Evolutionary conservation across 495 filamentous ascomycete species (phyloP), one percentile per base, ranked within the genome.

Genomic region (Mytilinidion resinicola): DNA sequence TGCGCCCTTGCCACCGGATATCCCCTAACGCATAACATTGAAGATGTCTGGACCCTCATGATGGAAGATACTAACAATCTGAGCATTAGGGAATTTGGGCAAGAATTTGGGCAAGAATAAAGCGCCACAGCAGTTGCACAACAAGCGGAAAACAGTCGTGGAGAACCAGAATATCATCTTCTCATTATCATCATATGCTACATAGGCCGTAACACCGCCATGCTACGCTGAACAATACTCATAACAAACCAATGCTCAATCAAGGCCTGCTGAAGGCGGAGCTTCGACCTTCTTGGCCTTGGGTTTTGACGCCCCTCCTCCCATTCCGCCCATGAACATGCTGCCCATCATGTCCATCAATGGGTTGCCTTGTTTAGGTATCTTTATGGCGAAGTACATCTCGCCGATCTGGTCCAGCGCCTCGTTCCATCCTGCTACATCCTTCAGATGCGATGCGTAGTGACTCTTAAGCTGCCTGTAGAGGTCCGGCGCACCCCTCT

Each of bases 281-380:
- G 46, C 15, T 2, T 49, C 46, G 4, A 30, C 46, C 46, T 25
- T 49, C 14, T 25, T 19, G 2, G 19, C 8, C 46, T 33, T 49
- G 15, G 46, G 19, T 12, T 25, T 25, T n/a, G 21, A 25, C 17
- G 46, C 21, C 8, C 48, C 60, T 69, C 51, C 80, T 21, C 74
- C 74, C 7, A 82, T 83, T 51, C 90, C 90, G 7, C 90, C 90
- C 69, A 96, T 72, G 33, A 75, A 85, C 80, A 99, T 83, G 60
- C 82, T 88, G 3, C 91, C 88, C 91, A 97, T 95, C 90, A 99
- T 97, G 65, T 97, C 95, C 66, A 97, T 79, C 63, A 97, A 70
- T 8, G 90, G 91, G 68, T 96, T 96, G 42, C 85, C 85, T 73
- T 92, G 88, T 50, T 85, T 78, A 33, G 89, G 91, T 60, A 91